Base-by-base conservation (phyloP, 2,329 filamentous ascomycete genomes). In the Tolypocladium inflatum region DNA sequence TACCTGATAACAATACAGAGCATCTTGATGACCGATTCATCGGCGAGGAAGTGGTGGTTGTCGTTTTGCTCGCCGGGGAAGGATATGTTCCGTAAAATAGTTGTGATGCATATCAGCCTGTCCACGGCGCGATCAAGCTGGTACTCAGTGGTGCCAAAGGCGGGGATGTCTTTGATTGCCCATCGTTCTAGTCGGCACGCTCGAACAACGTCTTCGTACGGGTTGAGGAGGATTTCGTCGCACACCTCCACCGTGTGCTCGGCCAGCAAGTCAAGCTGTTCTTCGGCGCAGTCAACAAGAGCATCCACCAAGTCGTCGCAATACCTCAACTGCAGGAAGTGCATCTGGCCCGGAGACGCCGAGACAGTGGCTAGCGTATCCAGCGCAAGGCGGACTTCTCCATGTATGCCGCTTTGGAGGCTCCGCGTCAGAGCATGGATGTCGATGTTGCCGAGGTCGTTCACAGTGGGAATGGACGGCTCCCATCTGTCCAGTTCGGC, bases 261-360 rank as follows among this genome's bases (percentile, higher is more conserved):
- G 0, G 87, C 88, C n/a, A 99, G 79, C 13, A 89, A 70, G 43
- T 96, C 91, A 30, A 93, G 77, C 69, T 97, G 91, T 15, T 92
- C 88, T 71, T 97, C 91, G 1, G 90, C 94, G 68, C 90, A 96
- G 64, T 97, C 94, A 39, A 97, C 78, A 55, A 99, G 74, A 0
- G 89, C 88, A 60, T 97, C 94, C 21, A 96, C 81, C 58, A 99
- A 74, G 68, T 97, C 94, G 58, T 96, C 92, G 67, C 90, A 96
- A 57, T 84, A 83, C 58, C 85, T 80, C 45, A 96, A 76, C 48
- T 85, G 80, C 23, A 87, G 74, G 48, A 86, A 84, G 21, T 92
- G 78, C n/a, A 80, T 79, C 30, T 87, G 80, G 5, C 82, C 78
- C 57, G 82, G 82, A 2, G 89, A 90, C 17, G 75, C 70, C 2